A percentile compares a stretch with the other conserved stretches of the same genome.
Conservation (phyloP, 768 basidiomycete genomes). For the Leucocoprinus sp. region DNA sequence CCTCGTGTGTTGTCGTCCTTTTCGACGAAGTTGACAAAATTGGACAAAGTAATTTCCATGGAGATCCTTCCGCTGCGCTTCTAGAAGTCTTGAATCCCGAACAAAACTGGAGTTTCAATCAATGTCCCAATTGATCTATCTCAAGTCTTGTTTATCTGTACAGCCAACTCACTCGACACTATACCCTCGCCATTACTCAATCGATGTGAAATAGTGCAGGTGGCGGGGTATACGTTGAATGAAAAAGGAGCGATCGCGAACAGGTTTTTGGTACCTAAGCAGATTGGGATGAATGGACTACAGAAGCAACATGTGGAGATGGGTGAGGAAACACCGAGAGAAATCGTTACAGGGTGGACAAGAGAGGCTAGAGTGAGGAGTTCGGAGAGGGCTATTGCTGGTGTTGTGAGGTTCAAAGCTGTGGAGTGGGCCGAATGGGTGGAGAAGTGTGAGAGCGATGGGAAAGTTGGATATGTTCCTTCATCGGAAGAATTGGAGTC, state of each 20-base stretch:
- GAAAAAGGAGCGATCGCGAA: conserved; percentile 90
- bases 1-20: conserved; percentile 73
- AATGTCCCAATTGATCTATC: conserved; percentile 84
- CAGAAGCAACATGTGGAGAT: conserved; percentile 50
- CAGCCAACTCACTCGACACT: conserved; percentile 83
- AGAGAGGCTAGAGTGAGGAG: conserved; percentile 90
- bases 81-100: conserved; percentile 93
- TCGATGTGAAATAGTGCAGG: conserved; percentile 80
- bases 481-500: neutral
- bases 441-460: conserved; percentile 28
- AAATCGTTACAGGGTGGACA: conserved; percentile 75
- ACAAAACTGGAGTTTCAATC: conserved; percentile 81
- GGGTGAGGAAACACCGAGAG: conserved; percentile 60
- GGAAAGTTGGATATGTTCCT: conserved; percentile 3
- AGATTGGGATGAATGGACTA: conserved; percentile 72
- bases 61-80: conserved; percentile 85
- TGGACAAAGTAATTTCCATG: conserved; percentile 81
- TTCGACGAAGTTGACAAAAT: conserved; percentile 94
- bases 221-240: conserved; percentile 75
- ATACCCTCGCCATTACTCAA: conserved; percentile 85
- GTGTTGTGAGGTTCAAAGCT: conserved; percentile 85
- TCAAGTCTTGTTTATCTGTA: conserved; percentile 88
- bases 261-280: conserved; percentile 85
- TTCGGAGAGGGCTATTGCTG: conserved; percentile 79
- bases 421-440: conserved; percentile 80